These are phyloP conservation scores for Musa balbisiana DNA, from an alignment of 202 grass and related monocot species.

Conservation along the genomic window DNA sequence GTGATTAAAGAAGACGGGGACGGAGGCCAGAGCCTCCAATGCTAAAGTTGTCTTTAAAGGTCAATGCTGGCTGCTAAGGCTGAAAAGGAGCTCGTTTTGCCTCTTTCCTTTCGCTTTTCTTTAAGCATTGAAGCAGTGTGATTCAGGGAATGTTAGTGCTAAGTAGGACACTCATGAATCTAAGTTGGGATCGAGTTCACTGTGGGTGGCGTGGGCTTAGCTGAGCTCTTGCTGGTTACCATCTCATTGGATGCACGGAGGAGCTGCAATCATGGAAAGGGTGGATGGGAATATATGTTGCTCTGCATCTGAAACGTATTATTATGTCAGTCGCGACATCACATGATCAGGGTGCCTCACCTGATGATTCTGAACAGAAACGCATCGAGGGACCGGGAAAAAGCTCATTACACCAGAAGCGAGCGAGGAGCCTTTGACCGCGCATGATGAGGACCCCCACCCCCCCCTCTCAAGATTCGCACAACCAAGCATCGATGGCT, in stretches of 20 bases:
- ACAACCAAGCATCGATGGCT: no score
- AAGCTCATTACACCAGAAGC: background rate
- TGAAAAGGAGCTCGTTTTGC: conserved; percentile 14
- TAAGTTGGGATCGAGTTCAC: background rate
- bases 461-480: no score
- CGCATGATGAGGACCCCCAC: no score
- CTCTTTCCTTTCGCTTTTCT: background rate
- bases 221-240: background rate
- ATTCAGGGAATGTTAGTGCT: background rate
- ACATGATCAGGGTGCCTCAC: background rate
- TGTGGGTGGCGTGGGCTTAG: background rate
- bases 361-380: background rate
- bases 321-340: background rate
- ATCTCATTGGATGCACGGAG: background rate
- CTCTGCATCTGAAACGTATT: background rate
- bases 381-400: background rate
- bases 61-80: conserved; percentile 12
- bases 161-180: background rate
- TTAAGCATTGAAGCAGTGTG: background rate
- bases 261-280: conserved; percentile 1
- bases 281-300: background rate
- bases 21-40: background rate
- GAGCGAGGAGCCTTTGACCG: no score
- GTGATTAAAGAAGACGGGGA: conserved; percentile 19
- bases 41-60: conserved; percentile 7